phyloP scores from a whole-genome alignment of 371 early-diverging fungal genomes.

The Rhizopus sp. region DNA sequence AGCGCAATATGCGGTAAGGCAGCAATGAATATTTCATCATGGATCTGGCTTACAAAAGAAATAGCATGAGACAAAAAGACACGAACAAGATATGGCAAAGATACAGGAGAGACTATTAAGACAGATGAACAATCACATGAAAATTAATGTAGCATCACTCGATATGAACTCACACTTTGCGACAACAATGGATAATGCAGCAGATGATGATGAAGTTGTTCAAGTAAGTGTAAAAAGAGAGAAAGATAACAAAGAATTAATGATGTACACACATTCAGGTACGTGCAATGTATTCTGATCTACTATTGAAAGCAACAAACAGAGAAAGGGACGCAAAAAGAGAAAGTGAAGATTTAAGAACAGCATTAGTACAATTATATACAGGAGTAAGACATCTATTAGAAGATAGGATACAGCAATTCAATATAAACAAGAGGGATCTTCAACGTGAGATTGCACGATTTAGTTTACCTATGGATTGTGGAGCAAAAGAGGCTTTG shows the following conservation, averaged over 20 bases:
- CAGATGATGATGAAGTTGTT: slow-evolving; percentile 16
- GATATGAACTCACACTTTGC: slow-evolving; percentile 32
- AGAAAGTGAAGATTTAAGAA: slow-evolving; percentile 33
- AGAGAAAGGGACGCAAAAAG: slow-evolving; percentile 26
- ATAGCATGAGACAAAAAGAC: slow-evolving; percentile 46
- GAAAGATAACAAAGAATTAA: neutral
- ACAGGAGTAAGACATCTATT: slow-evolving; percentile 26
- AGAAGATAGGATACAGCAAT: slow-evolving; percentile 25
- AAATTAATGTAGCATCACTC: slow-evolving; percentile 26
- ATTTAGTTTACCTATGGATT: slow-evolving; percentile 34
- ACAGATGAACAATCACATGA: slow-evolving; percentile 36
- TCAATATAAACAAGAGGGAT: slow-evolving; percentile 11
- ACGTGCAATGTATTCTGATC: slow-evolving; percentile 27
- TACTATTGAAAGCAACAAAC: slow-evolving; percentile 28
- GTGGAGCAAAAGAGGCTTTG: slow-evolving; percentile 34
- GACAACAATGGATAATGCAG: slow-evolving; percentile 8
- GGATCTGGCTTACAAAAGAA: neutral
- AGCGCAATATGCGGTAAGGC: slow-evolving; percentile 47
- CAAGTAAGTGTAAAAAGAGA: slow-evolving; percentile 11
- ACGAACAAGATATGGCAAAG: slow-evolving; percentile 44
- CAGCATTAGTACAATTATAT: slow-evolving; percentile 26
- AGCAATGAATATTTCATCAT: neutral
- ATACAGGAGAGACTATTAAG: slow-evolving; percentile 40
- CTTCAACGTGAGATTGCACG: slow-evolving; percentile 17
- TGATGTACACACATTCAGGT: slow-evolving; percentile 13